Conservation (phyloP, 2,329 filamentous ascomycete genomes). For the Aureobasidium lini region DNA sequence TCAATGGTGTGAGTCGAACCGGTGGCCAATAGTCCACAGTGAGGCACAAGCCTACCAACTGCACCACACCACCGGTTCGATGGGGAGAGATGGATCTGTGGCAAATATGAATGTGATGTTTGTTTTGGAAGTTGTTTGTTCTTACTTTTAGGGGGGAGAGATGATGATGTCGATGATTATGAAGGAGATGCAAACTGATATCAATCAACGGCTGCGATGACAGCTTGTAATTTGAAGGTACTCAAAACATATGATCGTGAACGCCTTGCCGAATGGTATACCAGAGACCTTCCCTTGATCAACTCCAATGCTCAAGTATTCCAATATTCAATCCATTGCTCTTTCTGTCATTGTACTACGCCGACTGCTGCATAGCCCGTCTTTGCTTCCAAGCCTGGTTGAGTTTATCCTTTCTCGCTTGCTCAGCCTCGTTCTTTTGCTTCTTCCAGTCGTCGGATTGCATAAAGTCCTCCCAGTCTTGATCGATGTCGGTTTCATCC, state of each 20-base stretch:
- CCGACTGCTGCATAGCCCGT: not conserved
- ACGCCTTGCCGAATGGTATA: not conserved
- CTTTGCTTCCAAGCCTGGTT: constrained; percentile 2
- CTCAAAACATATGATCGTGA: not conserved
- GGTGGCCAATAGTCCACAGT: too few species aligned
- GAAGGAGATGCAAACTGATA: not conserved
- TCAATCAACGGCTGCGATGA: not conserved
- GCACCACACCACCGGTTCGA: too few species aligned
- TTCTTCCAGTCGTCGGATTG: constrained; percentile 7
- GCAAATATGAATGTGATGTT: too few species aligned
- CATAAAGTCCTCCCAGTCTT: constrained; percentile 10
- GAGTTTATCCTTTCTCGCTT: not conserved
- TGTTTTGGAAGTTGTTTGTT: too few species aligned
- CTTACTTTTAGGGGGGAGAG: too few species aligned
- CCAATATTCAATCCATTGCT: not conserved
- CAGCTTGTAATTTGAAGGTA: not conserved
- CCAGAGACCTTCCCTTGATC: not conserved
- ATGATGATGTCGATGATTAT: too few species aligned
- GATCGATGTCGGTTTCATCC: constrained; percentile 1
- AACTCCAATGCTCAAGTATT: not conserved
- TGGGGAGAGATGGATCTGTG: too few species aligned
- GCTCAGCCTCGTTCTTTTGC: not conserved
- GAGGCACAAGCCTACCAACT: too few species aligned
- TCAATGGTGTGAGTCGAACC: too few species aligned
- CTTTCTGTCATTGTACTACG: not conserved